Conservation (phyloP, 352 stramenopile genomes). For the Peronosclerospora sorghi region DNA sequence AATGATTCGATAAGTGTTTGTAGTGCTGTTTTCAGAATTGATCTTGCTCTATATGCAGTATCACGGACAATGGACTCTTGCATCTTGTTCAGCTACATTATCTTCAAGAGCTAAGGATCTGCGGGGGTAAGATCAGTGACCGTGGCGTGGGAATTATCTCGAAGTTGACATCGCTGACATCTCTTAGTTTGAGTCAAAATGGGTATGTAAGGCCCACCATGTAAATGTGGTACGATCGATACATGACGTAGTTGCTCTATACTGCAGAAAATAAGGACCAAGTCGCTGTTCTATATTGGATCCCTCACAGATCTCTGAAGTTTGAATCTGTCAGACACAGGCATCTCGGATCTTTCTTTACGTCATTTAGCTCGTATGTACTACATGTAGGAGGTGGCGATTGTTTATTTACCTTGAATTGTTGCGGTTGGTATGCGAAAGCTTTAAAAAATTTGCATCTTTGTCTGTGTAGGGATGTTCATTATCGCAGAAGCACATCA, state of each 20-base stretch:
- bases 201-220: constrained; percentile 35
- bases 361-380: constrained; percentile 56
- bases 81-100: constrained; percentile 40
- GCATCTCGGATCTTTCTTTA: constrained; percentile 51
- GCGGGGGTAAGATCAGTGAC: constrained; percentile 53
- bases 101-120: constrained; percentile 55
- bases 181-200: constrained; percentile 79
- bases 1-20: background rate
- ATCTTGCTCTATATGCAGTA: too few relatives aligned
- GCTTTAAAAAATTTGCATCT: constrained; percentile 42
- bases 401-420: constrained; percentile 1
- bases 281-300: constrained; percentile 48
- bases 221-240: background rate
- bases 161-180: constrained; percentile 58
- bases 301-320: constrained; percentile 43
- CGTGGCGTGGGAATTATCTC: constrained; percentile 61
- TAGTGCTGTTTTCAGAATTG: too few relatives aligned
- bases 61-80: constrained; percentile 59
- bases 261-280: constrained; percentile 58
- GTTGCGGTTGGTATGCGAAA: constrained; percentile 9
- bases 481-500: constrained; percentile 36
- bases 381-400: background rate
- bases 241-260: background rate
- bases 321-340: constrained; percentile 72
- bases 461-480: constrained; percentile 47